Base-by-base conservation (phyloP, 2,329 filamentous ascomycete species). In the Hypoxylon rubiginosum region DNA sequence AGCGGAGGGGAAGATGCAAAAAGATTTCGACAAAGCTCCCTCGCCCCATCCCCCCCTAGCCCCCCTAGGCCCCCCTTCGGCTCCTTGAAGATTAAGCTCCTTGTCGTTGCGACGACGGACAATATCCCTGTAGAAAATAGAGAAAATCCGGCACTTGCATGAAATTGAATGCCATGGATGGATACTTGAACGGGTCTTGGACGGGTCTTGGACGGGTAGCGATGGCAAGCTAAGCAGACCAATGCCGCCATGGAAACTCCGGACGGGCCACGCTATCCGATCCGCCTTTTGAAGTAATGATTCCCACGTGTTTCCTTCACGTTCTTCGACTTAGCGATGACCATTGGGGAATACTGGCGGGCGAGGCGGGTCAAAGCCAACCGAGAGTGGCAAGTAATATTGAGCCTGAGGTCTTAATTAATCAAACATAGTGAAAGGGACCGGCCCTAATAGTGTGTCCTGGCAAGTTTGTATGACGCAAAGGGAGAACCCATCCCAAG, bases 151-250 rank as follows among this genome's bases (percentile, higher is more conserved):
- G 66, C 66, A 69, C 61, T 67, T 69, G 68, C 66, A 69, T 69
- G 65, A 66, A 61, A 70, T 70, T 68, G 48, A 61, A n/a, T n/a
- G n/a, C n/a, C n/a, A n/a, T n/a, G n/a, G n/a, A 66, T 64, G 66
- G 68, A 68, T 17, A 41, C 50, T 39, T 60, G 39, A n/a, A n/a
- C n/a, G n/a, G n/a, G n/a, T n/a, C n/a, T n/a, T n/a, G n/a, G n/a
- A n/a, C n/a, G n/a, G n/a, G n/a, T n/a, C n/a, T n/a, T n/a, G n/a
- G 59, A 59, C 59, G 62, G 62, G 46, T 66, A 62, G 36, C 51
- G 26, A 62, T 60, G 64, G 34, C 24, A 53, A 28, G 55, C 36
- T 60, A 45, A n/a, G 28, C 32, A 55, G 53, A 32, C 46, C 49
- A 3, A 45, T 19, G 21, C 55, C 57, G 51, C 43, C 41, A 45